Evolutionary conservation across 1,284 basidiomycete species (phyloP).

Genomic region (Ganoderma resinaceum): DNA sequence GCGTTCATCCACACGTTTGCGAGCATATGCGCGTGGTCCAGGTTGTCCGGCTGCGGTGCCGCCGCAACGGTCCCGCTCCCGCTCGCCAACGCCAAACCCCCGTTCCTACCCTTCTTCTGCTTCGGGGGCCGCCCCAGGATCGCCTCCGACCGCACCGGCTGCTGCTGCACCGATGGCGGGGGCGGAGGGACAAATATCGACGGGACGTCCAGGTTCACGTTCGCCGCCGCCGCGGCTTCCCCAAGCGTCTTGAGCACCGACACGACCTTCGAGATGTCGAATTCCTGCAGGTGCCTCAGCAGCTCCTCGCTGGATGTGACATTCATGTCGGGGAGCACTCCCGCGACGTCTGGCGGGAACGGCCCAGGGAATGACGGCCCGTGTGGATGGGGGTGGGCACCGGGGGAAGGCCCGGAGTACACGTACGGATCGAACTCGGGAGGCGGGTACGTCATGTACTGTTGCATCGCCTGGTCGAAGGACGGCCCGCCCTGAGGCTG

Average conservation of each 20-base stretch:
- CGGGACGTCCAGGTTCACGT: conserved; percentile 42
- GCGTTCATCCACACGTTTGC: conserved; percentile 81
- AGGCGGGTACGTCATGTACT: conserved; percentile 32
- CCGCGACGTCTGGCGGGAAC: conserved; percentile 20
- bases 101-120: conserved; percentile 40
- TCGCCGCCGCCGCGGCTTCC: conserved; percentile 59
- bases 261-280: conserved; percentile 75
- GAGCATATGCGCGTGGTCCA: conserved; percentile 56
- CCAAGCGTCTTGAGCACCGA: conserved; percentile 67
- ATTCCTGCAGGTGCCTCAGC: conserved; percentile 69
- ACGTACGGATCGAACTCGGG: conserved; percentile 32
- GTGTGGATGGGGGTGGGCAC: conserved; percentile 12
- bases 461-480: conserved; percentile 32
- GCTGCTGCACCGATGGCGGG: conserved; percentile 37
- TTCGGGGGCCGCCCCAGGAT: conserved; percentile 45
- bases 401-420: conserved; percentile 24
- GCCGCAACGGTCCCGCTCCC: conserved; percentile 35
- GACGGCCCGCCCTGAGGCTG: conserved; percentile 13
- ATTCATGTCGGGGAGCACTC: conserved; percentile 51
- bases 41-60: conserved; percentile 38
- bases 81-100: conserved; percentile 13
- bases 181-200: conserved; percentile 41
- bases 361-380: conserved; percentile 39
- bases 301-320: conserved; percentile 76
- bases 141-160: conserved; percentile 54